A percentile compares a stretch with the other conserved stretches of the same genome.
Evolutionary conservation across 352 stramenopile genomes (phyloP).

Genomic region (Globisporangium orthogonon): DNA sequence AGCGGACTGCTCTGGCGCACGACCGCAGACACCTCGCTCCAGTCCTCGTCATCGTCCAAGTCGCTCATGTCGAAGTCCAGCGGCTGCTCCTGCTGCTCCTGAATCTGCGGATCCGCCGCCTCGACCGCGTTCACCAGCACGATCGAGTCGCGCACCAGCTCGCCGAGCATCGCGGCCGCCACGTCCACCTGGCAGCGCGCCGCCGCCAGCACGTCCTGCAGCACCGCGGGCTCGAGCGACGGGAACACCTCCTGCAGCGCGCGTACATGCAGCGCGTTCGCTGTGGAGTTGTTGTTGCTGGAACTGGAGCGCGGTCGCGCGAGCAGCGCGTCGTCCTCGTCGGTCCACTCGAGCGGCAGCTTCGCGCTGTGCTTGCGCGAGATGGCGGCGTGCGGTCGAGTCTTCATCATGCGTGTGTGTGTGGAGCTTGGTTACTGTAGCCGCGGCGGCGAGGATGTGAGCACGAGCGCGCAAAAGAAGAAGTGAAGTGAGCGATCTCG

Average conservation of each 20-base stretch:
- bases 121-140: no score
- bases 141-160: constrained; percentile 29
- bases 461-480: no score
- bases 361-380: background rate
- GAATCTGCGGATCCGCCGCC: no score
- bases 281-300: constrained; percentile 12
- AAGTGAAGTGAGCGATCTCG: no score
- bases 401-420: no score
- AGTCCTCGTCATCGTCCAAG: constrained; percentile 43
- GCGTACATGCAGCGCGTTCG: constrained; percentile 37
- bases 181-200: constrained; percentile 64
- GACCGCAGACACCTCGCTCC: constrained; percentile 38
- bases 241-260: constrained; percentile 59
- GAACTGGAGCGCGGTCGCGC: constrained; percentile 9
- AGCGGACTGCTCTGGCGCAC: background rate
- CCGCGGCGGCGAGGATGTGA: no score
- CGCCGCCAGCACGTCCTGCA: constrained; percentile 53
- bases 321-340: constrained; percentile 11
- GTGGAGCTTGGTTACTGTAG: no score
- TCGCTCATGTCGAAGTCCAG: constrained; percentile 32
- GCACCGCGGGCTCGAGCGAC: constrained; percentile 29
- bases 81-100: background rate
- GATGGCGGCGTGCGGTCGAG: background rate
- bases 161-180: constrained; percentile 50
- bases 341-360: constrained; percentile 3